Evolutionary conservation across 2,329 filamentous ascomycete species (phyloP), one percentile per base, ranked within the genome.

Genomic region (Biscogniauxia mediterranea): DNA sequence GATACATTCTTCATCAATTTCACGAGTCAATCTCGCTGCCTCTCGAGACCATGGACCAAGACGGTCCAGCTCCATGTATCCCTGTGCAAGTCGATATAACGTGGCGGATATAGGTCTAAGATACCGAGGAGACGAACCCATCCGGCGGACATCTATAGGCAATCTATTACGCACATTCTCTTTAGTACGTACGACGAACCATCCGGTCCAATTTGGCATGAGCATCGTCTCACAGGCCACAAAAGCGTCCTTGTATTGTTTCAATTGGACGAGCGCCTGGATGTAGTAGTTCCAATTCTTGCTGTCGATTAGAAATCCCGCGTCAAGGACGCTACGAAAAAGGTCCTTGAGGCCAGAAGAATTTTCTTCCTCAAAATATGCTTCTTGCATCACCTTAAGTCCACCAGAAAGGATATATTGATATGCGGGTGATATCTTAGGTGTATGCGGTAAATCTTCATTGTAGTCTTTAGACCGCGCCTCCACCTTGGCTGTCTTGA

Each of bases 231-330:
- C 94, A 72, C 91, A 94, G 56, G 88, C 77, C 21, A 78, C 72
- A 76, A 95, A 96, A 46, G 93, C 93, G 20, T 89, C 81, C 54
- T 85, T 76, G 68, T 84, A 83, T 53, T 83, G 80, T 53, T 83
- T 81, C 58, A 86, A 80, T 15, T 81, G 78, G 23, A 87, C 85
- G 26, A 97, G 85, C 56, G 82, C 76, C 68, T 89, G 85, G 59
- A 97, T 83, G 65, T 91, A 88, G 56, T 84, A 81, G 72, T 96
- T 95, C 92, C 92, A 96, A 67, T 91, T 93, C 68, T 83, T 83
- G 72, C 85, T 88, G 70, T 92, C 89, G 60, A 97, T 76, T 26
- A 80, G 78, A 78, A 94, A 97, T 11, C 93, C 94, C 50, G 83
- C 81, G 1, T 74, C 72, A 8, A 85, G 78, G 11, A 93, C 78